Percentiles rank a stretch among this genome's conserved stretches.
Conservation (phyloP, 1,284 basidiomycete species). For the Amylostereum chailletii region DNA sequence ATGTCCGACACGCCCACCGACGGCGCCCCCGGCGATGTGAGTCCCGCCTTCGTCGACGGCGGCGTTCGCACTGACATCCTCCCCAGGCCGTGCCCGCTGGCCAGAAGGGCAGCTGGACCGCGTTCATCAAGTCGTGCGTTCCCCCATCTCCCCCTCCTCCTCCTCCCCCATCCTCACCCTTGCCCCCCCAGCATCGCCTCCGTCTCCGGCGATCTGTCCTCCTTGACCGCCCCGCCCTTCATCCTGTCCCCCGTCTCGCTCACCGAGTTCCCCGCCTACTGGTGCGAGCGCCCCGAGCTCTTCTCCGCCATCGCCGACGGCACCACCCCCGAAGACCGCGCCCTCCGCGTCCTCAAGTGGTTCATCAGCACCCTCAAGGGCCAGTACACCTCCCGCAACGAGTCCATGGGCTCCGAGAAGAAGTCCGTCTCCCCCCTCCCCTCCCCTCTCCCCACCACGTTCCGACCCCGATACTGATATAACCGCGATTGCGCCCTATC, state of each 20-base stretch:
- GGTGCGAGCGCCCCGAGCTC: conserved; percentile 83
- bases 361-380: conserved; percentile 93
- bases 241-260: conserved; percentile 82
- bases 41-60: conserved; percentile 31
- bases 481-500: background rate
- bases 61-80: conserved; percentile 30
- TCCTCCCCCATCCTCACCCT: conserved; percentile 1
- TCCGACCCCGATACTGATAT: background rate
- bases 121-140: conserved; percentile 74
- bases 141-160: conserved; percentile 1
- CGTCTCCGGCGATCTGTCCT: conserved; percentile 88
- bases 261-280: conserved; percentile 89
- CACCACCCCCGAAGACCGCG: conserved; percentile 61
- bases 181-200: conserved; percentile 52
- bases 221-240: conserved; percentile 92
- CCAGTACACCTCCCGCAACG: conserved; percentile 90
- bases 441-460: conserved; percentile 1
- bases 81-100: conserved; percentile 60
- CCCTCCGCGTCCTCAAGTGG: conserved; percentile 78
- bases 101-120: conserved; percentile 70
- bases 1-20: too few species aligned
- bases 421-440: conserved; percentile 45
- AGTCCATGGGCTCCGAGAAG: conserved; percentile 94
- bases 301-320: conserved; percentile 81
- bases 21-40: too few species aligned